Evolutionary conservation across 1,284 basidiomycete genomes (phyloP).

Genomic region (Microbotryomycetes sp.): DNA sequence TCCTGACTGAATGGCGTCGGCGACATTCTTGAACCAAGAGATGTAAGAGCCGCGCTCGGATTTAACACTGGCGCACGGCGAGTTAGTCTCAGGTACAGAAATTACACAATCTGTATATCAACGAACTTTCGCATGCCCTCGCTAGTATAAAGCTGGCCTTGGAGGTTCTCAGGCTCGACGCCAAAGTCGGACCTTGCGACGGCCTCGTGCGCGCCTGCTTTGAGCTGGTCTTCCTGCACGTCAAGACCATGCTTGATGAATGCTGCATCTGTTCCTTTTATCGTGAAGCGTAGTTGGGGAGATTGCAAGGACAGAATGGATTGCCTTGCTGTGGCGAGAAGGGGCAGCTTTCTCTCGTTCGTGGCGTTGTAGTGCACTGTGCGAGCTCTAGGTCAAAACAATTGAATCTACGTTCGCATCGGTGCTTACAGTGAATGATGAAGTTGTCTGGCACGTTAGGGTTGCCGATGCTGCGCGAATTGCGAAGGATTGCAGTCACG

Average conservation of each 20-base stretch:
- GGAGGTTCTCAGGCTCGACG: constrained; percentile 49
- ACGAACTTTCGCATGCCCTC: constrained; percentile 4
- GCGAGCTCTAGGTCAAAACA: too few species aligned
- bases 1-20: constrained; percentile 47
- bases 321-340: constrained; percentile 61
- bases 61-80: neutral
- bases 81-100: too few species aligned
- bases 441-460: constrained; percentile 59
- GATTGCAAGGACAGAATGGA: constrained; percentile 58
- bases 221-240: constrained; percentile 58
- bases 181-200: constrained; percentile 49
- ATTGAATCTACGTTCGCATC: neutral
- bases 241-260: constrained; percentile 71
- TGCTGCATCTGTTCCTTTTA: constrained; percentile 54
- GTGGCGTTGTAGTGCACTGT: constrained; percentile 56
- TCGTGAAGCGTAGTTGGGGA: constrained; percentile 59
- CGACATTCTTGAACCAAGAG: constrained; percentile 31
- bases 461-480: constrained; percentile 57
- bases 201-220: constrained; percentile 17
- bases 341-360: constrained; percentile 47
- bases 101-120: too few species aligned
- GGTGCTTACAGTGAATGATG: constrained; percentile 40
- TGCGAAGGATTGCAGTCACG: constrained; percentile 62
- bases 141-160: constrained; percentile 22
- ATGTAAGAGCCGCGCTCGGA: constrained; percentile 9